Conservation (phyloP, 1,284 basidiomycete genomes). For the Termitomyces sp. region DNA sequence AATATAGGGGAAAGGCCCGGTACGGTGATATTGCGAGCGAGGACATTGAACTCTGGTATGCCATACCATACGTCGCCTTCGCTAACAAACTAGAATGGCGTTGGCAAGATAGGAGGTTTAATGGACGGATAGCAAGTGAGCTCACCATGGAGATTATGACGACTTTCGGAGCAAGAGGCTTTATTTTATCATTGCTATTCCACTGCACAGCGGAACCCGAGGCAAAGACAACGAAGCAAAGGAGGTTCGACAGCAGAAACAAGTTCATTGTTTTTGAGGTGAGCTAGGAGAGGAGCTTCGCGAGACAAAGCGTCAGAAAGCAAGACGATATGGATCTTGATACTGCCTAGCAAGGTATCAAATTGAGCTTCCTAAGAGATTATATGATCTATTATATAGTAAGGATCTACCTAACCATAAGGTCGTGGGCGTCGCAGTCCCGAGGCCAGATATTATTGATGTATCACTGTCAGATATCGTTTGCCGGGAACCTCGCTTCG, state of each 20-base stretch:
- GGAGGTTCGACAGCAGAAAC: conserved; percentile 10
- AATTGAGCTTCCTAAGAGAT: not conserved
- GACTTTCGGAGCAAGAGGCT: conserved; percentile 6
- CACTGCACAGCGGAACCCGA: not conserved
- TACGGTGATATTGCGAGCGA: conserved; percentile 11
- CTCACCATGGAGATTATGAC: conserved; percentile 14
- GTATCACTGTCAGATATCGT: too few relatives aligned
- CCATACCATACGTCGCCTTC: conserved; percentile 12
- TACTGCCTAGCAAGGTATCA: conserved; percentile 3
- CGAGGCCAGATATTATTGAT: too few relatives aligned
- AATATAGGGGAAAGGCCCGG: conserved; percentile 11
- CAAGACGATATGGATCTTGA: not conserved
- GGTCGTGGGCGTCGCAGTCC: too few relatives aligned
- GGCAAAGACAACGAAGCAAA: conserved; percentile 7
- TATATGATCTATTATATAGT: too few relatives aligned
- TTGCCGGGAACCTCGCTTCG: too few relatives aligned
- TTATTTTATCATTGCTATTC: not conserved
- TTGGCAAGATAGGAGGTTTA: not conserved
- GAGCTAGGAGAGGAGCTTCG: not conserved
- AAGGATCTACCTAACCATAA: too few relatives aligned
- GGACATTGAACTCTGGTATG: conserved; percentile 12
- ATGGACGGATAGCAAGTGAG: not conserved
- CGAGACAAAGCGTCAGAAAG: not conserved
- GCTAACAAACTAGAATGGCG: conserved; percentile 3
- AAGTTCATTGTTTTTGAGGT: conserved; percentile 7